Evolutionary conservation across 2,329 filamentous ascomycete genomes (phyloP).

Genomic region (Ceratocystiopsis brevicomis): DNA sequence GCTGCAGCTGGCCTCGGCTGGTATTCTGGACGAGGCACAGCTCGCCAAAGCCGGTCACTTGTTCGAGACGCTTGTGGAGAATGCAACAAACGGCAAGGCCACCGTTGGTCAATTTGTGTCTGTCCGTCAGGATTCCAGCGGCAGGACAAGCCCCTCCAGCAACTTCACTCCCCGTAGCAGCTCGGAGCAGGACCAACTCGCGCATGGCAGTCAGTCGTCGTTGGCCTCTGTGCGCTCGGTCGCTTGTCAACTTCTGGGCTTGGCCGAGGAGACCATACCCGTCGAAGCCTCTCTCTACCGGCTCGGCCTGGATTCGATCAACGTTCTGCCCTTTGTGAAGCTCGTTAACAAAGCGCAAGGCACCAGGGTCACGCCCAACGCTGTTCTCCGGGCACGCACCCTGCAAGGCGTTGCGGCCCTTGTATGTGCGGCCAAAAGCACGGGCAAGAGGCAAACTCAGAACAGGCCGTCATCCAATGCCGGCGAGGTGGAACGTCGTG

Average conservation of each 20-base stretch:
- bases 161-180: too few relatives aligned
- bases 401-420: constrained; percentile 9
- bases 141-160: too few relatives aligned
- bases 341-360: constrained; percentile 4
- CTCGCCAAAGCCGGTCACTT: constrained; percentile 2
- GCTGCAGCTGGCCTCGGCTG: not conserved
- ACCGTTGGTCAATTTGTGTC: constrained; percentile 5
- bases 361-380: constrained; percentile 8
- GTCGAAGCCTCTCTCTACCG: constrained; percentile 8
- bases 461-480: not conserved
- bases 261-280: constrained; percentile 4
- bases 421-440: constrained; percentile 4
- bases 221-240: too few relatives aligned
- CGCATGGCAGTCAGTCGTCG: too few relatives aligned
- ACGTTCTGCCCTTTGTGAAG: constrained; percentile 9
- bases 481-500: too few relatives aligned
- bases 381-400: constrained; percentile 10
- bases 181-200: too few relatives aligned
- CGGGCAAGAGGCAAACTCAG: not conserved
- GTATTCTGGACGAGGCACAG: constrained; percentile 1
- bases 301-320: constrained; percentile 11
- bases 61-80: constrained; percentile 7
- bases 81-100: not conserved
- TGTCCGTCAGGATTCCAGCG: too few relatives aligned
- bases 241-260: constrained; percentile 1